A percentile compares a stretch with the other conserved stretches of the same genome.
phyloP scores from a whole-genome alignment of 129 eudicot genomes.

The Chrysanthemum seticuspe region DNA sequence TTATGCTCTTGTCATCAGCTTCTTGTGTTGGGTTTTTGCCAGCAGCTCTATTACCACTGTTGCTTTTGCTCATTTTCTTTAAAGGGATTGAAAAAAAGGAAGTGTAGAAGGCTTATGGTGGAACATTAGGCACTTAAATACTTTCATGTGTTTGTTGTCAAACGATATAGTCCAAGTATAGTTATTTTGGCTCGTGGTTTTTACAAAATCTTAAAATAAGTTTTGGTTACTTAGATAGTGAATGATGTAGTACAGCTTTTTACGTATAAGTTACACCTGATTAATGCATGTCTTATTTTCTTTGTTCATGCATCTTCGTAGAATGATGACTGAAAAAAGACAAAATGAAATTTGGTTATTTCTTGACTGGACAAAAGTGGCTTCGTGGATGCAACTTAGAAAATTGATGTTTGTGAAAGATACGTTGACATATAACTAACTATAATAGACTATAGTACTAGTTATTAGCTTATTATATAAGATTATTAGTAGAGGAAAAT shows the following conservation, averaged over 20 bases:
- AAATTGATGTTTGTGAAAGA: constrained; percentile 26
- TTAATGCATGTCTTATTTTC: not conserved
- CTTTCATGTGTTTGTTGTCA: not conserved
- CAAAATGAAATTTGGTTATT: constrained; percentile 16
- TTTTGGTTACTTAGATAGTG: not conserved
- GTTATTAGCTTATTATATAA: too few species aligned
- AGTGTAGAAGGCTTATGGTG: constrained; percentile 7
- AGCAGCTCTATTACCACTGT: constrained; percentile 2
- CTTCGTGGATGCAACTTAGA: constrained; percentile 35
- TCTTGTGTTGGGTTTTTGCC: constrained; percentile 18
- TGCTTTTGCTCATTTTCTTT: constrained; percentile 24
- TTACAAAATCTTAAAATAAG: not conserved
- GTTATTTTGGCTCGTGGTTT: not conserved
- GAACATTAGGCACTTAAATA: constrained; percentile 23
- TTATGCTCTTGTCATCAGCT: constrained; percentile 23
- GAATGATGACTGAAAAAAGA: constrained; percentile 1
- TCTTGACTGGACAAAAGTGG: constrained; percentile 29
- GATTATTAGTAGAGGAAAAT: too few species aligned
- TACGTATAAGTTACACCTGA: constrained; percentile 21
- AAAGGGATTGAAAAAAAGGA: not conserved
- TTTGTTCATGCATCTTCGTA: constrained; percentile 21
- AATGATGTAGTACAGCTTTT: not conserved
- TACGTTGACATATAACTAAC: constrained; percentile 19
- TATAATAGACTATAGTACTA: too few species aligned
- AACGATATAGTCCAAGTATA: constrained; percentile 1